Base-by-base conservation (phyloP, 2,329 filamentous ascomycete genomes). In the Monosporascus sp. region DNA sequence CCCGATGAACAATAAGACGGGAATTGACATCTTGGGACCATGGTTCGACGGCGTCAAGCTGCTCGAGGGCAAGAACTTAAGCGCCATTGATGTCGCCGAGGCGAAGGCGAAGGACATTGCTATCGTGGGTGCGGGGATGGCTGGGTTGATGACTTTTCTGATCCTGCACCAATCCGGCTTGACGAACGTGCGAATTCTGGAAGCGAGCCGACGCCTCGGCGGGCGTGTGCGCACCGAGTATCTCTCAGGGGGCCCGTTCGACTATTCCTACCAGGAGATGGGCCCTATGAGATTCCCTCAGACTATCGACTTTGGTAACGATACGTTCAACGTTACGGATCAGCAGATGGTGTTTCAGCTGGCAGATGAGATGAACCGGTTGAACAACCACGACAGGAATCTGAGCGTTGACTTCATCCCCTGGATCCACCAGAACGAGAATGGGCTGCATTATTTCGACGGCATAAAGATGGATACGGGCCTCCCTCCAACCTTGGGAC, bases 191-290 rank as follows among this genome's bases (percentile, higher is more conserved):
- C 76, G 78, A 45, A 84, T 88, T 51, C 72, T 84, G 18, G 85
- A 88, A 65, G 80, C 81, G 0, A 78, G 77, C 6, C 67, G 80
- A 37, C 74, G 85, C 7, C 74, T 87, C 15, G 85, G 85, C 17
- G 84, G 85, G 3, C 78, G 85, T 18, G 78, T 88, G 0, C 81
- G 81, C 53, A 88, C 85, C 2, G 76, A 76, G 51, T 87, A 87
- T 51, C 74, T 88, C 2, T 77, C 77, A 2, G 80, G 77, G 4
- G 80, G 74, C 0, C 80, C 82, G 0, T 77, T 79, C 18, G 75
- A 86, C 55, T 87, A 87, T 61, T 82, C 83, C 18, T 87, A 88
- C 65, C 83, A 87, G 60, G 85, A 87, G 62, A 77, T 77, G 80
- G 85, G 85, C 0, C 81, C 83, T 0, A 87, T 87, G 83, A 72